phyloP scores from a whole-genome alignment of 2,329 filamentous ascomycete species.

The Curvularia eragrostidis region DNA sequence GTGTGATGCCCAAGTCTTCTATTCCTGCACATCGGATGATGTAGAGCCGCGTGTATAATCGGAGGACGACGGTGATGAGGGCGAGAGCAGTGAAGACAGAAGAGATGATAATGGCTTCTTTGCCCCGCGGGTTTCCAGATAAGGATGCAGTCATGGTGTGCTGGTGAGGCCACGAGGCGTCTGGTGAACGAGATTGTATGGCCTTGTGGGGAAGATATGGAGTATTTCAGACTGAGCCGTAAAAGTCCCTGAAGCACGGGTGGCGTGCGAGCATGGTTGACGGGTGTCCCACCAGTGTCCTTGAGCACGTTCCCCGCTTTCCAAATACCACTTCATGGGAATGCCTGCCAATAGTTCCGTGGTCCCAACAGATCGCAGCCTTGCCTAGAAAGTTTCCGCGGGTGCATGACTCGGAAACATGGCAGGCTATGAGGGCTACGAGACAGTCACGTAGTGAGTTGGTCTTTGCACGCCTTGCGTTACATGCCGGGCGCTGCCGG shows the following conservation, averaged over 20 bases:
- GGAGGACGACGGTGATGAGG: constrained; percentile 29
- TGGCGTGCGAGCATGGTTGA: constrained; percentile 7
- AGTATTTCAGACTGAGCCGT: constrained; percentile 11
- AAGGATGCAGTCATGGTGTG: constrained; percentile 13
- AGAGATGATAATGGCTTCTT: constrained; percentile 31
- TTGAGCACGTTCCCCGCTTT: constrained; percentile 15
- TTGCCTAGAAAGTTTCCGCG: constrained; percentile 13
- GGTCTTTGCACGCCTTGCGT: constrained; percentile 7
- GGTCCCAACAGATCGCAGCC: constrained; percentile 5
- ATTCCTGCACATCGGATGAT: constrained; percentile 37
- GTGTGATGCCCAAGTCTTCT: constrained; percentile 39
- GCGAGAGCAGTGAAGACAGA: constrained; percentile 39
- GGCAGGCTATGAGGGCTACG: constrained; percentile 2
- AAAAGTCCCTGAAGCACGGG: constrained; percentile 3
- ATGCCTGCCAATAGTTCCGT: constrained; percentile 8
- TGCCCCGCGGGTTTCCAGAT: constrained; percentile 32
- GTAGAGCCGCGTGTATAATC: constrained; percentile 41
- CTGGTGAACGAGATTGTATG: constrained; percentile 1
- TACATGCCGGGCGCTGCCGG: constrained; percentile 6
- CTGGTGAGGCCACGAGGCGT: constrained; percentile 6
- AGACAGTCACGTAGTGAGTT: constrained; percentile 8
- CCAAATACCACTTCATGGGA: constrained; percentile 7
- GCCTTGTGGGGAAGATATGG: constrained; percentile 8
- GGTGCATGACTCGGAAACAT: constrained; percentile 11
- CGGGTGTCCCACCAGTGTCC: constrained; percentile 5